These are phyloP conservation scores for Jimgerdemannia flammicorona DNA, from an alignment of 192 early-diverging fungal genomes.

Conservation along the genomic window DNA sequence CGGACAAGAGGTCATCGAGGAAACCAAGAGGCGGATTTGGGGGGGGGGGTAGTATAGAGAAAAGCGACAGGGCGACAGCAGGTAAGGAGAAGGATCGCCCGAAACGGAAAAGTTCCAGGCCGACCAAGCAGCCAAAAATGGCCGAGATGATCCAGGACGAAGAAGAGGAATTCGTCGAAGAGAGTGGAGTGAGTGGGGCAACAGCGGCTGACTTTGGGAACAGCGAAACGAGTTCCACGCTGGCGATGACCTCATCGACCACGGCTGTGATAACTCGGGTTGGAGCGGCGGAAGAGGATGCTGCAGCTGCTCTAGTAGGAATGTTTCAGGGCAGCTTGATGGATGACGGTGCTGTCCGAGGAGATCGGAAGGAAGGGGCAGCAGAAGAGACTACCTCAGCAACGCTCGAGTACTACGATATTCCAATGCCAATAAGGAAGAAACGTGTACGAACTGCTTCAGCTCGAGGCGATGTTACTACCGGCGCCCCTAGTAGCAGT, in stretches of 20 bases:
- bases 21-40: conserved; percentile 3
- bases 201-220: background rate
- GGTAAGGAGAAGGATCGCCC: background rate
- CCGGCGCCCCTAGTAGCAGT: background rate
- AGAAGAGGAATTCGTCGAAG: conserved; percentile 5
- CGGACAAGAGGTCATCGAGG: background rate
- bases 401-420: background rate
- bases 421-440: background rate
- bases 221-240: background rate
- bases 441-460: background rate
- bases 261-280: conserved; percentile 1
- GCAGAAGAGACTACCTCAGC: background rate
- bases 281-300: conserved; percentile 36
- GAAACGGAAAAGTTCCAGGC: background rate
- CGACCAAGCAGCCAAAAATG: background rate
- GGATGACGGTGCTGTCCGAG: background rate
- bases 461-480: background rate
- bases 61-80: background rate
- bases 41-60: conserved; percentile 14
- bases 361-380: background rate
- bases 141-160: conserved; percentile 12
- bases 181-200: background rate
- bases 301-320: conserved; percentile 31
- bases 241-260: background rate
- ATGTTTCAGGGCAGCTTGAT: conserved; percentile 22